These are phyloP conservation scores for Tieghemiomyces parasiticus DNA, from an alignment of 192 early-diverging fungal genomes.

Conservation along the genomic window DNA sequence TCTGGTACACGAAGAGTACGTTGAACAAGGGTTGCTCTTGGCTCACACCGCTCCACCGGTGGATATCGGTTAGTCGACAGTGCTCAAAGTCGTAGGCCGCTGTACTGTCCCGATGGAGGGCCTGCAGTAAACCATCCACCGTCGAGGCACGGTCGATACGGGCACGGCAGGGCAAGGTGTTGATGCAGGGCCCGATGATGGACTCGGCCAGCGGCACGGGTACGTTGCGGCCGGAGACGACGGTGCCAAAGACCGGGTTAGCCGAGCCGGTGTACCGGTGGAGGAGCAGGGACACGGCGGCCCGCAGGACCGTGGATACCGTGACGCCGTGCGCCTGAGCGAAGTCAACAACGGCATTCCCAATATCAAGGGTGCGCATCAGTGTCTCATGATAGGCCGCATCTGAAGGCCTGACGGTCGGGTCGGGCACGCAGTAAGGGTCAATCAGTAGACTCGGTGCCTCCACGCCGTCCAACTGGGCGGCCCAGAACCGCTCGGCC, in stretches of 20 bases:
- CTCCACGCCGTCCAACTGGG: background rate
- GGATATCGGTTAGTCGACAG: background rate
- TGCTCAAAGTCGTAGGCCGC: background rate
- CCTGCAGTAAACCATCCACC: background rate
- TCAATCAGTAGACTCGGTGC: background rate
- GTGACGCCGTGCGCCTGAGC: background rate
- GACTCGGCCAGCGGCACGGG: background rate
- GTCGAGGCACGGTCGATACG: background rate
- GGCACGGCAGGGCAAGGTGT: background rate
- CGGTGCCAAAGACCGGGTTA: background rate
- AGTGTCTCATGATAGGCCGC: too few species aligned
- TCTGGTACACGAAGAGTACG: background rate
- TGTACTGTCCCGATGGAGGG: background rate
- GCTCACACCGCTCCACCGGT: background rate
- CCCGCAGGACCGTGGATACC: background rate
- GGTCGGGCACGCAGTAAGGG: background rate
- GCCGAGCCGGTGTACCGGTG: background rate
- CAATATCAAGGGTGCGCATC: too few species aligned
- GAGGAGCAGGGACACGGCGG: background rate
- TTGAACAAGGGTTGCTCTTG: background rate
- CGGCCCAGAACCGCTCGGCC: background rate
- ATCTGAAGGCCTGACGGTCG: too few species aligned
- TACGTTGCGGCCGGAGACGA: slow-evolving; percentile 3
- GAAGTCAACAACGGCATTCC: too few species aligned
- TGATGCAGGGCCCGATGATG: slow-evolving; percentile 1